A percentile compares a stretch with the other conserved stretches of the same genome.
Evolutionary conservation across 768 basidiomycete genomes (phyloP).

Genomic region (Mrakia gelida): DNA sequence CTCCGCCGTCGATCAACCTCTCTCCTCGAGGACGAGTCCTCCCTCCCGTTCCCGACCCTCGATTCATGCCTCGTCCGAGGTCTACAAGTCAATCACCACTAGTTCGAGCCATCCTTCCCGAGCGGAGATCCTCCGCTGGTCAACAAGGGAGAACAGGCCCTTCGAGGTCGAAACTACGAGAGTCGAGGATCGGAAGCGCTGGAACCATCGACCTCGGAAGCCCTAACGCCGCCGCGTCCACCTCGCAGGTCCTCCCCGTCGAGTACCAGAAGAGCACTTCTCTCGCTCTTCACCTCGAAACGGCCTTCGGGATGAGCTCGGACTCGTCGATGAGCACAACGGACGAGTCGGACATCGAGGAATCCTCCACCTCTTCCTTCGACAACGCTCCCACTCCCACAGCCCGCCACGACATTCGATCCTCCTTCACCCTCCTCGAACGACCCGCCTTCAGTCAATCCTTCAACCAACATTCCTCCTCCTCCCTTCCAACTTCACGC

Average conservation of each 20-base stretch:
- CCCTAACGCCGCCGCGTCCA: not conserved
- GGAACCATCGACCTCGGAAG: not conserved
- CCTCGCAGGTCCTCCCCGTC: not conserved
- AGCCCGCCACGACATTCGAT: conserved; percentile 5
- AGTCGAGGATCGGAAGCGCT: not conserved
- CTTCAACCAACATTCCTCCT: not conserved
- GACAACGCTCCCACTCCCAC: conserved; percentile 14
- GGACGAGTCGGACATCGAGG: conserved; percentile 25
- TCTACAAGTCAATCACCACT: conserved; percentile 19
- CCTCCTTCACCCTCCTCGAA: conserved; percentile 1
- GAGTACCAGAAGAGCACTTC: not conserved
- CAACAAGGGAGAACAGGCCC: not conserved
- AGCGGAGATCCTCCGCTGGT: not conserved
- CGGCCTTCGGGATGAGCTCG: not conserved
- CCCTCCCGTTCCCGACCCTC: not conserved
- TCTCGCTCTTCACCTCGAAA: conserved; percentile 12
- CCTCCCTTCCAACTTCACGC: conserved; percentile 1
- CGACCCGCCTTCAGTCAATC: conserved; percentile 1
- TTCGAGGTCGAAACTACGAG: not conserved
- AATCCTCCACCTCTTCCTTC: conserved; percentile 21
- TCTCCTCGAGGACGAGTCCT: not conserved
- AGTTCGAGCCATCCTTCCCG: conserved; percentile 2
- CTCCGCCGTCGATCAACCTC: not conserved
- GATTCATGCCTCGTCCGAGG: not conserved
- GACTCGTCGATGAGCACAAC: conserved; percentile 9